Conservation (phyloP, 306 rosid genomes). For the Canavalia gladiata region DNA sequence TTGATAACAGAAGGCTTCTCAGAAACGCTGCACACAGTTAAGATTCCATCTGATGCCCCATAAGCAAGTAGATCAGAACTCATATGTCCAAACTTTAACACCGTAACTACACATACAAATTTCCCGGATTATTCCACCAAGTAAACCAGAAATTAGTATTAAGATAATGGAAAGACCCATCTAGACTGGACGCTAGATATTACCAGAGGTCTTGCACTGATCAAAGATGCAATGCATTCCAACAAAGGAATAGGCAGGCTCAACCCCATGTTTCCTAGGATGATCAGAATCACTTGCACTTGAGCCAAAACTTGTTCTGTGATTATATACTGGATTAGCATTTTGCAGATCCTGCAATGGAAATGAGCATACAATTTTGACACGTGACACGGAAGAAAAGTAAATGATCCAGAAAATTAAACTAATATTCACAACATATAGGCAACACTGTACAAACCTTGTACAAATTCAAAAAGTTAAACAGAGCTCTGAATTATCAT, state of each 20-base stretch:
- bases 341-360: slow-evolving; percentile 67
- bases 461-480: slow-evolving; percentile 36
- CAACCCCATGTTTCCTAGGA: slow-evolving; percentile 63
- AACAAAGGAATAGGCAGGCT: slow-evolving; percentile 89
- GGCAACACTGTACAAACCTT: slow-evolving; percentile 11
- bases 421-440: slow-evolving; percentile 21
- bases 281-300: slow-evolving; percentile 75
- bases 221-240: slow-evolving; percentile 99
- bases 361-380: slow-evolving; percentile 36
- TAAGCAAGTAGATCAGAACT: slow-evolving; percentile 97
- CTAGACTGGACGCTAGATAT: slow-evolving; percentile 38
- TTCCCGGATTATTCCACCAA: slow-evolving; percentile 50
- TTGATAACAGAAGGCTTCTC: slow-evolving; percentile 80
- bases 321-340: slow-evolving; percentile 69
- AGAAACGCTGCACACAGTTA: slow-evolving; percentile 90
- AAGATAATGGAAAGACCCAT: slow-evolving; percentile 29
- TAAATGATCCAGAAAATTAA: slow-evolving; percentile 32
- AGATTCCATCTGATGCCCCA: slow-evolving; percentile 95
- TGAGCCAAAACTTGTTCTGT: slow-evolving; percentile 83
- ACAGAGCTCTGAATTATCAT: slow-evolving; percentile 29
- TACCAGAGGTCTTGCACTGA: slow-evolving; percentile 94
- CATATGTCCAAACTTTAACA: slow-evolving; percentile 97
- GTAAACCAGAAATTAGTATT: slow-evolving; percentile 28
- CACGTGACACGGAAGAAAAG: slow-evolving; percentile 13
- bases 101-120: slow-evolving; percentile 74